Conservation (phyloP, 139 green algal genomes). For the Limnomonas spitsbergensis region DNA sequence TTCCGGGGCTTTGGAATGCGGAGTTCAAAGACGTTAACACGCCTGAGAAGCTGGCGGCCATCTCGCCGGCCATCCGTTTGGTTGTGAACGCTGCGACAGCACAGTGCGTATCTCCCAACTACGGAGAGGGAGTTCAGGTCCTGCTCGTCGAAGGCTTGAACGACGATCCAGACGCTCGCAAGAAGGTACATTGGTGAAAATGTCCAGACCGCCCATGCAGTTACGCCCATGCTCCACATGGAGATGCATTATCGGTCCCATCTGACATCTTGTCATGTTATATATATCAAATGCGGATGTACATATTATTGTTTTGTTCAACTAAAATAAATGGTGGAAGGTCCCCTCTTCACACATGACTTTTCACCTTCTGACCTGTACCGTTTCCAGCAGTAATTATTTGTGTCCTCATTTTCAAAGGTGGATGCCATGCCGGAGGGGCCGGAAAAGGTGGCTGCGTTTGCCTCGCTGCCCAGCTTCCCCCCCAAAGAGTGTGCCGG, state of each 20-base stretch:
- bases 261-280: too few relatives aligned
- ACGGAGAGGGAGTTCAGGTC: background rate
- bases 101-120: background rate
- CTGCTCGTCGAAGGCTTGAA: background rate
- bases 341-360: too few relatives aligned
- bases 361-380: background rate
- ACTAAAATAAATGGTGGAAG: too few relatives aligned
- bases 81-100: too few relatives aligned
- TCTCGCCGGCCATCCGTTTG: background rate
- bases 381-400: background rate
- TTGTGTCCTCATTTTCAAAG: background rate
- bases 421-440: too few relatives aligned
- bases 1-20: background rate
- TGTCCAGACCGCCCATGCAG: too few relatives aligned
- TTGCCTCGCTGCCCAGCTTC: too few relatives aligned
- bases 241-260: too few relatives aligned
- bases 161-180: background rate
- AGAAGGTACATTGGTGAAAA: background rate
- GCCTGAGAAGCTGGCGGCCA: background rate
- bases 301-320: too few relatives aligned
- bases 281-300: too few relatives aligned
- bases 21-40: background rate
- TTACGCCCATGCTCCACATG: too few relatives aligned
- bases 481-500: background rate
- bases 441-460: background rate